Conservation (phyloP, 129 eudicot genomes). For the Flaveria trinervia region DNA sequence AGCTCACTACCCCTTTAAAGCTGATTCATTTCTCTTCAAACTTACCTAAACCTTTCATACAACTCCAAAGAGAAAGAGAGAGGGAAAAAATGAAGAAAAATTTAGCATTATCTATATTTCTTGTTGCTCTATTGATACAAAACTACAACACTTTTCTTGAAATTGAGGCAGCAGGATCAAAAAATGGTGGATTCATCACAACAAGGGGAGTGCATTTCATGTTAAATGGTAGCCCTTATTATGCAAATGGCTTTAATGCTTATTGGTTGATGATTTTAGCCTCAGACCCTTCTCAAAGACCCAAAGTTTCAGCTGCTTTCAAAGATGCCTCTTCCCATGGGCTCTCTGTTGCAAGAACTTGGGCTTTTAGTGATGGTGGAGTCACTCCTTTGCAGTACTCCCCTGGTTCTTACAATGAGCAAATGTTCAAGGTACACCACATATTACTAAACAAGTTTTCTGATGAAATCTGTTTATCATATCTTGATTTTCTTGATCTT, state of each 20-base stretch:
- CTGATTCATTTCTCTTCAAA: slow-evolving; percentile 19
- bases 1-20: slow-evolving; percentile 28
- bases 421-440: slow-evolving; percentile 67
- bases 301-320: slow-evolving; percentile 66
- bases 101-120: slow-evolving; percentile 32
- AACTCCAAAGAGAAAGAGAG: background rate
- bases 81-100: slow-evolving; percentile 37
- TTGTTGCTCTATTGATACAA: slow-evolving; percentile 47
- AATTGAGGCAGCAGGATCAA: slow-evolving; percentile 47
- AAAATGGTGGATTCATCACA: slow-evolving; percentile 61
- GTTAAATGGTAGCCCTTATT: slow-evolving; percentile 81
- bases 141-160: slow-evolving; percentile 34
- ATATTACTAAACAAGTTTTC: background rate
- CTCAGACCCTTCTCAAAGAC: slow-evolving; percentile 86
- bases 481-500: background rate
- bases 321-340: slow-evolving; percentile 74
- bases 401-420: slow-evolving; percentile 85
- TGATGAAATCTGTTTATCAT: background rate
- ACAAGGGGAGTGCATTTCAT: slow-evolving; percentile 80
- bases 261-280: slow-evolving; percentile 86
- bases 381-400: slow-evolving; percentile 62
- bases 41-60: slow-evolving; percentile 32
- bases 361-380: slow-evolving; percentile 97
- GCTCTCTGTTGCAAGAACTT: slow-evolving; percentile 84
- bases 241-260: slow-evolving; percentile 94